These are phyloP conservation scores for Aspergillus amoenus DNA, from an alignment of 2,329 filamentous ascomycete genomes.

Conservation along the genomic window DNA sequence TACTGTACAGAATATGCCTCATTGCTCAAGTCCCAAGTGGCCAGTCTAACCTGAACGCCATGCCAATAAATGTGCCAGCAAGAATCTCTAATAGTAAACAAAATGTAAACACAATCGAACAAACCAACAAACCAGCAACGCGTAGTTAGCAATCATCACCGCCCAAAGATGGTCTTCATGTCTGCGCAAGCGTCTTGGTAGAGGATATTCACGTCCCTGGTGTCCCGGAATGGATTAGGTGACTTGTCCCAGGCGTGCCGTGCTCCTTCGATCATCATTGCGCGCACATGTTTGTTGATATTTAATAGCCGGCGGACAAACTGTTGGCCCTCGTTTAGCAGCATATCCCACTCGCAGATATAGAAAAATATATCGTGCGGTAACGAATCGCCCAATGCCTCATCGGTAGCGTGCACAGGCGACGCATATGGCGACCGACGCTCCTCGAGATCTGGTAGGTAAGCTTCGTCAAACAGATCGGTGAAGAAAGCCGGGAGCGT, in stretches of 20 bases:
- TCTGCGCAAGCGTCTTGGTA: slow-evolving; percentile 46
- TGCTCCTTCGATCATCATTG: slow-evolving; percentile 47
- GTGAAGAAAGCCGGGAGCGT: slow-evolving; percentile 50
- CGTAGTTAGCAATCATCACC: slow-evolving; percentile 3
- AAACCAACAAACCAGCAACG: background rate
- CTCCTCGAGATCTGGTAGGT: slow-evolving; percentile 46
- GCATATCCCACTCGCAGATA: slow-evolving; percentile 67
- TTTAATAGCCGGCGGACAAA: slow-evolving; percentile 44
- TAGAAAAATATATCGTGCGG: slow-evolving; percentile 62
- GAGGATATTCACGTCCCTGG: slow-evolving; percentile 40
- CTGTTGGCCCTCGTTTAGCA: slow-evolving; percentile 57
- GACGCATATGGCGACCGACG: slow-evolving; percentile 60
- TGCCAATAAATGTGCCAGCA: slow-evolving; percentile 5
- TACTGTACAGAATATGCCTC: background rate
- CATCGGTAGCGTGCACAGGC: slow-evolving; percentile 56
- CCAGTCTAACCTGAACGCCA: background rate
- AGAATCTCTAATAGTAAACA: background rate
- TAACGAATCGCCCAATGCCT: slow-evolving; percentile 53
- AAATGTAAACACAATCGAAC: background rate
- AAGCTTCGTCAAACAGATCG: slow-evolving; percentile 50
- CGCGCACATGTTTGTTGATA: slow-evolving; percentile 45
- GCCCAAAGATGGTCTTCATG: slow-evolving; percentile 43
- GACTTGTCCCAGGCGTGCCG: slow-evolving; percentile 52
- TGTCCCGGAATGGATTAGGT: slow-evolving; percentile 48
- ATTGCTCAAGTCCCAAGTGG: background rate